A percentile compares a stretch with the other conserved stretches of the same genome.
Conservation (phyloP, 768 basidiomycete species). For the Boletus barrowsii region DNA sequence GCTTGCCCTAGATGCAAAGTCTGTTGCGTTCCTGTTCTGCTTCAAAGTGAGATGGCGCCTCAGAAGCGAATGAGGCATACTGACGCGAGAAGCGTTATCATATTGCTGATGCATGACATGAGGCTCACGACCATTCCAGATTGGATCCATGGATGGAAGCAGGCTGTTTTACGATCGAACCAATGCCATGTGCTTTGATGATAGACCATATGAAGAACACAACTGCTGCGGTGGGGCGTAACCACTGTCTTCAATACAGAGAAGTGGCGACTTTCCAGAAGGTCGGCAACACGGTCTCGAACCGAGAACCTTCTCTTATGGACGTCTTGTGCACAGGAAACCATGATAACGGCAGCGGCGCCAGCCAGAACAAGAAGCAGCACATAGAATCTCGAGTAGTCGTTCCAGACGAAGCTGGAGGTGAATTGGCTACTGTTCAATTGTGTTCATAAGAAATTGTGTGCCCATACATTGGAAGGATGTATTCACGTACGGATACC, state of each 20-base stretch:
- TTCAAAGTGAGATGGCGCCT: constrained; percentile 14
- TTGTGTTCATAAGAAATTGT: constrained; percentile 5
- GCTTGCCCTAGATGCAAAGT: constrained; percentile 65
- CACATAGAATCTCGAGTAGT: constrained; percentile 73
- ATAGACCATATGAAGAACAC: constrained; percentile 79
- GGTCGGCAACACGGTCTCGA: constrained; percentile 1
- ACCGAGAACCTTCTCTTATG: constrained; percentile 23
- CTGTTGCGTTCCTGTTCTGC: constrained; percentile 59
- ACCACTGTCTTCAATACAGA: constrained; percentile 78
- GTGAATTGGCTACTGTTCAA: constrained; percentile 52
- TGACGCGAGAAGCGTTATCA: constrained; percentile 70
- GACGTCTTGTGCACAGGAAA: constrained; percentile 81
- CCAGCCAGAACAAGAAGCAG: constrained; percentile 86
- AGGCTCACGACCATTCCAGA: constrained; percentile 65
- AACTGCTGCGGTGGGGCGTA: constrained; percentile 67
- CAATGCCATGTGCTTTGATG: constrained; percentile 72
- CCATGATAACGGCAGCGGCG: constrained; percentile 78
- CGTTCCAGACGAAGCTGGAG: constrained; percentile 72
- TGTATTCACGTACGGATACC: constrained; percentile 50
- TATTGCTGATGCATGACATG: constrained; percentile 79
- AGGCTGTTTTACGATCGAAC: constrained; percentile 68
- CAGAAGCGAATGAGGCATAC: constrained; percentile 18
- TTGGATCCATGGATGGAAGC: constrained; percentile 61
- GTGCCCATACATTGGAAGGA: neutral
- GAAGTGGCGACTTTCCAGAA: constrained; percentile 56